A percentile compares a stretch with the other conserved stretches of the same genome.
phyloP scores from a whole-genome alignment of 2,329 filamentous ascomycete genomes.

The Colletotrichum lupini region DNA sequence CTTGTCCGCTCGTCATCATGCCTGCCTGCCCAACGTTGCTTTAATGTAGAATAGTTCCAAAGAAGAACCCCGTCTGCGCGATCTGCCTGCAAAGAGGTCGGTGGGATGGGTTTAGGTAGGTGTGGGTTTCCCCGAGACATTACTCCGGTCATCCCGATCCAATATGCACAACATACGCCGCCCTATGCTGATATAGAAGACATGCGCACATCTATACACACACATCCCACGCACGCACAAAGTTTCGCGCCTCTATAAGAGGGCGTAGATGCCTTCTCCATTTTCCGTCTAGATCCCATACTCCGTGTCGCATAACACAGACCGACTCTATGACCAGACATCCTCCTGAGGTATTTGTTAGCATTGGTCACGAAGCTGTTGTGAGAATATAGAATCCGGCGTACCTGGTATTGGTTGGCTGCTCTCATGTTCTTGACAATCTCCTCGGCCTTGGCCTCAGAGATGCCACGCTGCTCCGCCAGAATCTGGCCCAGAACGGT shows the following conservation, averaged over 20 bases:
- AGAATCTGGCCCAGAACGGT: constrained; percentile 88
- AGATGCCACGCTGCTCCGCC: constrained; percentile 82
- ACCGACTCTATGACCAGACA: constrained; percentile 69
- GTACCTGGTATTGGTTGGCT: constrained; percentile 94
- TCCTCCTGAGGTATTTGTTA: constrained; percentile 67
- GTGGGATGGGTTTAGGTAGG: background rate
- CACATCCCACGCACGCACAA: background rate
- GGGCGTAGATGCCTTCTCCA: background rate
- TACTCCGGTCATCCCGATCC: constrained; percentile 22
- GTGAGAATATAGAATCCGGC: constrained; percentile 39
- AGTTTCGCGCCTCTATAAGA: background rate
- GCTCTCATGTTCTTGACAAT: constrained; percentile 97
- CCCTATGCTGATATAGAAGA: constrained; percentile 29
- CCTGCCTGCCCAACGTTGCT: background rate
- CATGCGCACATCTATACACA: constrained; percentile 17
- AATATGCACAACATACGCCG: constrained; percentile 33
- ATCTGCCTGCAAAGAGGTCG: background rate
- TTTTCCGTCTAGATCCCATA: background rate
- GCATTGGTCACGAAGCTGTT: constrained; percentile 32
- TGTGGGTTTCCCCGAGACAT: background rate
- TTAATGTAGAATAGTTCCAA: background rate
- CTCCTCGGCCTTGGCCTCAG: constrained; percentile 91
- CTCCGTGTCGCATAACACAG: constrained; percentile 33
- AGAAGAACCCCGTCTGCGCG: background rate
- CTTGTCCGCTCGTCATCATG: background rate